A percentile compares a stretch with the other conserved stretches of the same genome.
These are phyloP conservation scores for Rhizophora apiculata DNA, from an alignment of 345 rosid species.

Conservation along the genomic window DNA sequence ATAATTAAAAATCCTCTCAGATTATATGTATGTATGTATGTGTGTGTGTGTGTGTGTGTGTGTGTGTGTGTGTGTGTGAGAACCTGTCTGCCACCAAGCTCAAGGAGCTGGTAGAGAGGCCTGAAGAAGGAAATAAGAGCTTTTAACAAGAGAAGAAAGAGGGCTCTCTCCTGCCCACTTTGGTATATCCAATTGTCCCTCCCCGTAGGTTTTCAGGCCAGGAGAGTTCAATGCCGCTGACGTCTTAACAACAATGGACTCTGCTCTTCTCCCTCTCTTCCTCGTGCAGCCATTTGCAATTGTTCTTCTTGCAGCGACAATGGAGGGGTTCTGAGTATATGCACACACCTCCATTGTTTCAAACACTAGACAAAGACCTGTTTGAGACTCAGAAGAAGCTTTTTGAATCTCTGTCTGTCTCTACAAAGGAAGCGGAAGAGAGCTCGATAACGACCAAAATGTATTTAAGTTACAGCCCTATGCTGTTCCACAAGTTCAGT, in stretches of 20 bases:
- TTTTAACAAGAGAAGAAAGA: conserved; percentile 49
- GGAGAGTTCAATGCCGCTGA: conserved; percentile 15
- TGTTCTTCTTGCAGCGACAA: conserved; percentile 15
- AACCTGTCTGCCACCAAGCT: conserved; percentile 64
- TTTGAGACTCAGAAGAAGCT: too few relatives aligned
- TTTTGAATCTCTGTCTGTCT: too few relatives aligned
- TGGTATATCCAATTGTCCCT: conserved; percentile 52
- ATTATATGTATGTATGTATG: conserved; percentile 8
- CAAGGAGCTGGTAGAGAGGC: conserved; percentile 54
- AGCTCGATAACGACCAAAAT: too few relatives aligned
- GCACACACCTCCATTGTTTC: conserved; percentile 34
- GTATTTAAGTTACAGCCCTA: too few relatives aligned
- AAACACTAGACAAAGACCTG: background rate
- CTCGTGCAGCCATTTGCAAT: too few relatives aligned
- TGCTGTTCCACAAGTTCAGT: too few relatives aligned
- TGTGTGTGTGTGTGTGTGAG: conserved; percentile 18
- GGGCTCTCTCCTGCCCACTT: conserved; percentile 66
- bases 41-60: conserved; percentile 19
- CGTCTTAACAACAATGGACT: conserved; percentile 17
- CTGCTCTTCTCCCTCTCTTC: conserved; percentile 8
- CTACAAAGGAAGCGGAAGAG: too few relatives aligned
- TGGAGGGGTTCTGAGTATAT: conserved; percentile 23
- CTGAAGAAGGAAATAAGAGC: conserved; percentile 56
- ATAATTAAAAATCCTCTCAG: too few relatives aligned
- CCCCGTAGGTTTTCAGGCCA: conserved; percentile 32